Base-by-base conservation (phyloP, 352 stramenopile genomes). In the Vaucheria bursata region DNA sequence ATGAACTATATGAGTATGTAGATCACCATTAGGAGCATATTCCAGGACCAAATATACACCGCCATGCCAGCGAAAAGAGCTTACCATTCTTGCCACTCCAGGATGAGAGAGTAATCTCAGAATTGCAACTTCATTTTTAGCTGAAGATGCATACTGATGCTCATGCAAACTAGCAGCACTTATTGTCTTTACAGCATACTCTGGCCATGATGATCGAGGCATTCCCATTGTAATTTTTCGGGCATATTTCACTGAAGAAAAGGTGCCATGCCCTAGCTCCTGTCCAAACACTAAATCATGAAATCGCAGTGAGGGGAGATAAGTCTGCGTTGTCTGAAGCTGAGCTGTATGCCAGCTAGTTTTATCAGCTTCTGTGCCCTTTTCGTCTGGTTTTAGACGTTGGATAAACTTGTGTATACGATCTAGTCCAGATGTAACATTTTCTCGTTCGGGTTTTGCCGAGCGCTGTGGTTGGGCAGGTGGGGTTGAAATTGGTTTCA, bases 31-130 rank as follows among this genome's bases (percentile, higher is more conserved):
- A 73, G 81, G 87, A 3, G 88, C 89, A 83, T 93, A 94, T 77
- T 95, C 90, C 0, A 94, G 77, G 0, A 95, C 88, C 1, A 95
- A 77, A 71, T 93, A 94, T 0, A 88, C 88, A 35, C 85, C 88
- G 68, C 90, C 87, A n/a, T 81, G 84, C 71, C 90, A 93, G 45
- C 88, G 83, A 85, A 94, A 95, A 0, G 86, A 86, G 34, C 88
- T 92, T 35, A 95, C 85, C 34, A 95, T 82, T 50, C 89, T 74
- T 0, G 89, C 86, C 73, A 93, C 89, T n/a, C 88, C 81, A 6
- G 90, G 90, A 80, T 95, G 90, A 0, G 84, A 86, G 6, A 94
- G 40, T 0, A 87, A 73, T 71, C 86, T 79, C 29, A 95, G 76
- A 53, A 90, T 88, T n/a, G 86, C 85, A 49, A 93, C 87, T 80